phyloP scores from a whole-genome alignment of 2,329 filamentous ascomycete species.

The Bipolaris zeicola region DNA sequence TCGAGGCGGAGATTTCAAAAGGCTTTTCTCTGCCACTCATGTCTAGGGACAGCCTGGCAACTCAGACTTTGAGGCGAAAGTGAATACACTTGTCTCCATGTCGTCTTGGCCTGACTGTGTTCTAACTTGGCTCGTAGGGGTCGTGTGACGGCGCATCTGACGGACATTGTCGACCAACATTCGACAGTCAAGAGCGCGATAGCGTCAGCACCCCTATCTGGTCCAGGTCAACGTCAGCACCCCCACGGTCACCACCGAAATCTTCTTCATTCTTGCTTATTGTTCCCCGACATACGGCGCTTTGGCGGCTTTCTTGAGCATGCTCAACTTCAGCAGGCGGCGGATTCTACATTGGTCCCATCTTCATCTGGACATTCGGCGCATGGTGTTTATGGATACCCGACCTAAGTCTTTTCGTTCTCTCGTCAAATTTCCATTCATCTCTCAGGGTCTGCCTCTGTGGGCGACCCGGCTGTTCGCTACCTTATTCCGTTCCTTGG shows the following conservation, averaged over 20 bases:
- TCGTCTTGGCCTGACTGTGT: slow-evolving; percentile 23
- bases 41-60: slow-evolving; percentile 44
- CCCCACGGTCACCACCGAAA: slow-evolving; percentile 34
- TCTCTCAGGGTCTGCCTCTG: slow-evolving; percentile 1
- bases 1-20: slow-evolving; percentile 72
- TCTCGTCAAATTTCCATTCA: slow-evolving; percentile 8
- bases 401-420: slow-evolving; percentile 21
- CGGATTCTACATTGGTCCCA: slow-evolving; percentile 20
- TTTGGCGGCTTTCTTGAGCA: slow-evolving; percentile 38
- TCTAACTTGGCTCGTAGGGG: slow-evolving; percentile 37
- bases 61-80: slow-evolving; percentile 48
- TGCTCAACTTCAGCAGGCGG: slow-evolving; percentile 27
- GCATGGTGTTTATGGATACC: slow-evolving; percentile 35
- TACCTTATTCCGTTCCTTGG: neutral
- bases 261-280: slow-evolving; percentile 49
- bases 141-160: slow-evolving; percentile 26
- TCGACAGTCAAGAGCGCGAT: slow-evolving; percentile 16
- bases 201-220: slow-evolving; percentile 13
- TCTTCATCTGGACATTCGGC: slow-evolving; percentile 28
- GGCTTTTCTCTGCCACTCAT: slow-evolving; percentile 59
- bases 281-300: slow-evolving; percentile 42
- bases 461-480: neutral
- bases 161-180: slow-evolving; percentile 20
- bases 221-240: slow-evolving; percentile 21
- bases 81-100: slow-evolving; percentile 37